Percentiles rank a stretch among this genome's conserved stretches.
Conservation (phyloP, 306 rosid species). For the Fagus sylvatica region DNA sequence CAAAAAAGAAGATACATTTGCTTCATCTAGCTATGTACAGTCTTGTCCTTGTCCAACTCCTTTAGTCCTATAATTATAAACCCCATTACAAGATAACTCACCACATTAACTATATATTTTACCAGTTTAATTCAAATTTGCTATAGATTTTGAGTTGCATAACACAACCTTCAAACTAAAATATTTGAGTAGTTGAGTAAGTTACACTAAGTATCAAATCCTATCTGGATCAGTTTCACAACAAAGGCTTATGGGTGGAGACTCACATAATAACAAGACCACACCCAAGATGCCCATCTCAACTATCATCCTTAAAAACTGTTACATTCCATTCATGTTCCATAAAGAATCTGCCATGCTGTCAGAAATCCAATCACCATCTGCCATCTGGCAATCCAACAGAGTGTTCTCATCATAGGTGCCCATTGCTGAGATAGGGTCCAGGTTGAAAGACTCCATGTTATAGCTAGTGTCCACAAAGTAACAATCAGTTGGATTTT, state of each 20-base stretch:
- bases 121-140: constrained; percentile 20
- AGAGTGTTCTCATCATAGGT: constrained; percentile 45
- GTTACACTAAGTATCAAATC: constrained; percentile 7
- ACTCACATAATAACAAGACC: constrained; percentile 31
- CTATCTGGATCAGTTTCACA: constrained; percentile 23
- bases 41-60: constrained; percentile 11
- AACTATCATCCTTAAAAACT: constrained; percentile 3
- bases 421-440: constrained; percentile 34
- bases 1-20: constrained; percentile 14
- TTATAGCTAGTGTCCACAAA: constrained; percentile 36
- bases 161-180: constrained; percentile 28
- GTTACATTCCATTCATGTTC: constrained; percentile 65
- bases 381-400: constrained; percentile 54
- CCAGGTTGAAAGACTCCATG: constrained; percentile 44
- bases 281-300: constrained; percentile 33
- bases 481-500: constrained; percentile 28
- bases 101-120: constrained; percentile 7
- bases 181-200: background rate
- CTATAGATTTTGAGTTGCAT: background rate
- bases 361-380: constrained; percentile 51
- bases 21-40: constrained; percentile 19
- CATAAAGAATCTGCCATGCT: constrained; percentile 57
- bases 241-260: constrained; percentile 11
- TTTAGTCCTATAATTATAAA: background rate
- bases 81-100: constrained; percentile 8